These are phyloP conservation scores for Penicillium sumatraense DNA, from an alignment of 2,329 filamentous ascomycete genomes.

Conservation along the genomic window DNA sequence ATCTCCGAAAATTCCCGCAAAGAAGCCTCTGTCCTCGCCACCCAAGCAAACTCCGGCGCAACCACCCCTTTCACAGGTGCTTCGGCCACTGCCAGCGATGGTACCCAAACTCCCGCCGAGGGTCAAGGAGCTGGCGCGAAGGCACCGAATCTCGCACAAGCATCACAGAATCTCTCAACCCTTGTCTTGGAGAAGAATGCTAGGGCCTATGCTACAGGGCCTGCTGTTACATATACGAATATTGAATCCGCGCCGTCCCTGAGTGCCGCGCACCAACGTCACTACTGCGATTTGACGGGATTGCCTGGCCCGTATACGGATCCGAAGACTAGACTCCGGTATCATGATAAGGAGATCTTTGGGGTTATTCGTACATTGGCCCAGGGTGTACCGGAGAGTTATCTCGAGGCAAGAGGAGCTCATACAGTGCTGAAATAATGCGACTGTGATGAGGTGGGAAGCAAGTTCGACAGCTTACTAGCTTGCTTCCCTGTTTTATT, in stretches of 20 bases:
- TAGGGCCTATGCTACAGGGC: conserved; percentile 58
- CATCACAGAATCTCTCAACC: conserved; percentile 82
- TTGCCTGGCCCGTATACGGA: conserved; percentile 90
- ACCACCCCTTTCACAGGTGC: conserved; percentile 65
- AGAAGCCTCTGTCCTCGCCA: conserved; percentile 86
- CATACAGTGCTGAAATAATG: conserved; percentile 93
- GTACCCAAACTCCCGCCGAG: conserved; percentile 52
- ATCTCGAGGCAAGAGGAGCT: conserved; percentile 85
- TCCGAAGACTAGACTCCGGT: conserved; percentile 90
- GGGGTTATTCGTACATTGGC: conserved; percentile 77
- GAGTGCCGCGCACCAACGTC: conserved; percentile 74
- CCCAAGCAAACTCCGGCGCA: conserved; percentile 78
- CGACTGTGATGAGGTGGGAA: too few relatives aligned
- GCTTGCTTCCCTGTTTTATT: background rate
- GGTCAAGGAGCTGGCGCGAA: conserved; percentile 31
- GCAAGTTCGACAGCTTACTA: too few relatives aligned
- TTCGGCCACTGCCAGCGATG: conserved; percentile 42
- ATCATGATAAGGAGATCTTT: conserved; percentile 93
- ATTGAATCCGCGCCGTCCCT: conserved; percentile 93
- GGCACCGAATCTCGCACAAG: conserved; percentile 79
- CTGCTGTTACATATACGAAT: conserved; percentile 88
- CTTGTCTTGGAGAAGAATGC: conserved; percentile 84
- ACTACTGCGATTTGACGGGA: conserved; percentile 96
- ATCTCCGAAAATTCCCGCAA: conserved; percentile 84
- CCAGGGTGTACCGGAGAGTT: conserved; percentile 83